phyloP scores from a whole-genome alignment of 83 land plant genomes.

The Diphasiastrum complanatum region DNA sequence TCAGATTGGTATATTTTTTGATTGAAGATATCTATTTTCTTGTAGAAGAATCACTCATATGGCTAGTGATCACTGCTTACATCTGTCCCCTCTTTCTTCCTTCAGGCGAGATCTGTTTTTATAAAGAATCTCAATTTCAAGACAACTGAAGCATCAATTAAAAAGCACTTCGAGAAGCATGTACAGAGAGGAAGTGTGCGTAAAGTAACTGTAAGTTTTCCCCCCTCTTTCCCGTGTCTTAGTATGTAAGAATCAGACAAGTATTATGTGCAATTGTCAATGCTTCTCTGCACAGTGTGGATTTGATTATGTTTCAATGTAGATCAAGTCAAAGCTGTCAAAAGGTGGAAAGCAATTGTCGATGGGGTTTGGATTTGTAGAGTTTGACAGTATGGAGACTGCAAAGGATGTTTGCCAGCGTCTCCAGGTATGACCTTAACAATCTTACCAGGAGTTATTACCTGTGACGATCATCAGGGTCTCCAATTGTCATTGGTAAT shows the following conservation, averaged over 20 bases:
- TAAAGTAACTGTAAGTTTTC: constrained; percentile 57
- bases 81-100: no score
- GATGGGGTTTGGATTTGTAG: constrained; percentile 91
- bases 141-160: constrained; percentile 62
- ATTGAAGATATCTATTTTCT: no score
- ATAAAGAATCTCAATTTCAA: constrained; percentile 87
- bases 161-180: constrained; percentile 57
- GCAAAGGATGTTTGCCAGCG: constrained; percentile 62
- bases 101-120: constrained; percentile 71
- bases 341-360: constrained; percentile 59
- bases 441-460: no score
- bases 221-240: background rate
- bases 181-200: constrained; percentile 48
- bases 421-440: no score
- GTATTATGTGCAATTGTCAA: no score
- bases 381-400: constrained; percentile 82
- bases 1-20: no score
- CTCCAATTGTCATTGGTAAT: no score
- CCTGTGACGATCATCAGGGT: no score
- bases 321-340: constrained; percentile 30
- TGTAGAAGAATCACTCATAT: no score
- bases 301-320: constrained; percentile 3
- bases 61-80: no score
- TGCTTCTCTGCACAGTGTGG: background rate
- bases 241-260: background rate